These are phyloP conservation scores for Hanseniaspora lachancei DNA, from an alignment of 805 yeast species.

Conservation along the genomic window DNA sequence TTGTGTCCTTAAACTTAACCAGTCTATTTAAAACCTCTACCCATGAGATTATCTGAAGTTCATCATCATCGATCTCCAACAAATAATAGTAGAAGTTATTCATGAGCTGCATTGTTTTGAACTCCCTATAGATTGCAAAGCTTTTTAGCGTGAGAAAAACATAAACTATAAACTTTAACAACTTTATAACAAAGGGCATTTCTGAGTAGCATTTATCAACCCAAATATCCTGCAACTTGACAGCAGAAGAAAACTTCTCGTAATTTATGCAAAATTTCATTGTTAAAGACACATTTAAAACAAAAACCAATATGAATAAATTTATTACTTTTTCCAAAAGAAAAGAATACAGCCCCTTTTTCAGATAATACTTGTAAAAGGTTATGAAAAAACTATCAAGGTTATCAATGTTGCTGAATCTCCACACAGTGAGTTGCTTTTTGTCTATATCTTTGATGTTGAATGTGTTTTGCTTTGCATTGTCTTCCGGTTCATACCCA, in stretches of 20 bases:
- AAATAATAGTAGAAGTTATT: conserved; percentile 62
- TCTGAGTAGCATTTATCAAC: conserved; percentile 31
- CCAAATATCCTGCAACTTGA: conserved; percentile 27
- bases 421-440: conserved; percentile 73
- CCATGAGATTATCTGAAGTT: conserved; percentile 90
- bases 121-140: conserved; percentile 46
- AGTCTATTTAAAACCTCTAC: conserved; percentile 65
- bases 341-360: conserved; percentile 77
- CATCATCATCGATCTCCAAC: conserved; percentile 61
- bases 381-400: conserved; percentile 76
- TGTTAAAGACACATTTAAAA: conserved; percentile 65
- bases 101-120: conserved; percentile 58
- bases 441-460: conserved; percentile 36
- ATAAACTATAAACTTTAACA: conserved; percentile 50
- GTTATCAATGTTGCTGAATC: conserved; percentile 93
- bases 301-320: conserved; percentile 61
- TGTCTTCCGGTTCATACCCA: neutral
- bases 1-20: conserved; percentile 63
- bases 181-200: conserved; percentile 40
- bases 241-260: conserved; percentile 29
- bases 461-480: conserved; percentile 22
- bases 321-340: conserved; percentile 52
- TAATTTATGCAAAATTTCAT: conserved; percentile 73
- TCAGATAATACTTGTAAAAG: conserved; percentile 69
- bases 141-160: conserved; percentile 40